A percentile compares a stretch with the other conserved stretches of the same genome.
Conservation (phyloP, 495 filamentous ascomycete genomes). For the Podospora tetraspora region DNA sequence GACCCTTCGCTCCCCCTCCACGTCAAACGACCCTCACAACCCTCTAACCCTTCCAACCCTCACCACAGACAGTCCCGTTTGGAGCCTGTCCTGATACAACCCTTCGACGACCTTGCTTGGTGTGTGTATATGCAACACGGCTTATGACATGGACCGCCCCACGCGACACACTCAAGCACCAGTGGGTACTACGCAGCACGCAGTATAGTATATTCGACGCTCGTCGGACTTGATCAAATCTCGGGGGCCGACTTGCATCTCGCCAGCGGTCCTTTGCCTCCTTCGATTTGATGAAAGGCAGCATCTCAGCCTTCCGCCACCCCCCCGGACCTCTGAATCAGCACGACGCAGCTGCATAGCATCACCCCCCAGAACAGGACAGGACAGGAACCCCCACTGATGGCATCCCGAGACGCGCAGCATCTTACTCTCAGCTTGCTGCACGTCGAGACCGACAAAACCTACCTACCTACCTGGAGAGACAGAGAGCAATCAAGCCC, state of each 20-base stretch:
- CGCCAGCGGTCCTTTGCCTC: neutral
- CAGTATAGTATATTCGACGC: neutral
- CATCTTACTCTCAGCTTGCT: neutral
- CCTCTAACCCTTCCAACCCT: neutral
- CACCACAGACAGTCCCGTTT: neutral
- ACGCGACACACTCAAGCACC: neutral
- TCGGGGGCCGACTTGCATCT: conserved; percentile 6
- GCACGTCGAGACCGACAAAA: neutral
- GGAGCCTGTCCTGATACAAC: neutral
- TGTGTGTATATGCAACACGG: neutral
- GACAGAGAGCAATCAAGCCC: neutral
- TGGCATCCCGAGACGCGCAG: neutral
- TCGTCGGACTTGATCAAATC: conserved; percentile 11
- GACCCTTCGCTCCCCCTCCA: neutral
- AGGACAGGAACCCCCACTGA: neutral
- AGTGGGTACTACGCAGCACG: neutral
- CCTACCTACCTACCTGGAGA: neutral
- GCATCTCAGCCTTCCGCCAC: neutral
- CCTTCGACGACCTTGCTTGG: neutral
- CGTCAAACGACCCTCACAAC: neutral
- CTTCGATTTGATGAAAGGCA: conserved; percentile 1
- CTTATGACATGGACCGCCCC: neutral
- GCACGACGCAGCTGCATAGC: conserved; percentile 2
- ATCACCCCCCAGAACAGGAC: neutral
- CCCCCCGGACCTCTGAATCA: conserved; percentile 5